A percentile compares a stretch with the other conserved stretches of the same genome.
Evolutionary conservation across 2,329 filamentous ascomycete species (phyloP).

Genomic region (Paecilomyces dactylethromorphus): DNA sequence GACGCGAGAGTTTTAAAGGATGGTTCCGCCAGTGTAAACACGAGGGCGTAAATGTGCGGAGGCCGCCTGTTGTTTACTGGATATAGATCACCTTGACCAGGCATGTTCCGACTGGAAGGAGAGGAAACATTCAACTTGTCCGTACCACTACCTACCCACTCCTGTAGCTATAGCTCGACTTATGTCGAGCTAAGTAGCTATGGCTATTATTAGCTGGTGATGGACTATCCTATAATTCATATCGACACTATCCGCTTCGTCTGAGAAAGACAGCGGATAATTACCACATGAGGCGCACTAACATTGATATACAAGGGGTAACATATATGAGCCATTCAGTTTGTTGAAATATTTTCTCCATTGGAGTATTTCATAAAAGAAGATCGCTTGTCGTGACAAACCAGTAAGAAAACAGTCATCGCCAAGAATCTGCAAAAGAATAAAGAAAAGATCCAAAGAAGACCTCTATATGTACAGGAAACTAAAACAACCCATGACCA

Average conservation of each 20-base stretch:
- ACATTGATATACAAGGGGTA: not conserved
- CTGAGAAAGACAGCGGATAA: not conserved
- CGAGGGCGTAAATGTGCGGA: not conserved
- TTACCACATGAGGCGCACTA: not conserved
- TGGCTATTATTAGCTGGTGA: too few relatives aligned
- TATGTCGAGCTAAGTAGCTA: not conserved
- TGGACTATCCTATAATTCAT: too few relatives aligned
- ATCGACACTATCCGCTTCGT: not conserved
- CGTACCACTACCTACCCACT: not conserved
- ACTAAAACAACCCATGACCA: conserved; percentile 33
- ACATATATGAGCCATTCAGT: not conserved
- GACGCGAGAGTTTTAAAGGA: not conserved
- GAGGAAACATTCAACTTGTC: not conserved
- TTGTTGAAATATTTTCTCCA: not conserved
- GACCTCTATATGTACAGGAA: conserved; percentile 37
- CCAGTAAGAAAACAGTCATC: not conserved
- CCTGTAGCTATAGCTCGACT: not conserved
- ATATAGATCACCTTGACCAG: not conserved
- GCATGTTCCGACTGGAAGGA: not conserved
- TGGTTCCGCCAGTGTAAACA: not conserved
- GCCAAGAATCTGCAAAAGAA: not conserved
- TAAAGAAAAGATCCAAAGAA: not conserved
- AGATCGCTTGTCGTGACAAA: not conserved
- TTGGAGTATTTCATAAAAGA: not conserved
- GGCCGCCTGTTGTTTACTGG: not conserved